Evolutionary conservation across 116 monocot genomes (phyloP), one percentile per base, ranked within the genome.

Genomic region (Zostera marina): DNA sequence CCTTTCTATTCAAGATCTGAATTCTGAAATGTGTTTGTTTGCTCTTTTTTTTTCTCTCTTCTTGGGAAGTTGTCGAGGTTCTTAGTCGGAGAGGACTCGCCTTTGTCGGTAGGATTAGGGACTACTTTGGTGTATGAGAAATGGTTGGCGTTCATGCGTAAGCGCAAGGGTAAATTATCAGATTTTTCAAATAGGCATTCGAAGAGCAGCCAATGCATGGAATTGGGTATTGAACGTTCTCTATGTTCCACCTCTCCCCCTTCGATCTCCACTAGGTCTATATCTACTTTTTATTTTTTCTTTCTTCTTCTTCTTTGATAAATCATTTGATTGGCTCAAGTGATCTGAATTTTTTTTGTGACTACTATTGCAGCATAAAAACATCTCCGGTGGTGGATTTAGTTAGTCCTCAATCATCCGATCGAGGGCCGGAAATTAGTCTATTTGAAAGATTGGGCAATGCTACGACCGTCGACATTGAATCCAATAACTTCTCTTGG

Each of bases 371-470:
- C 78, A 87, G 92, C 68, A 47, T 16, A 63, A 69, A 60, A 45
- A 64, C 17, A 65, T 49, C 49, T 17, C 22, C n/a, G 24, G 67
- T 66, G 22, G 48, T 11, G 59, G 56, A 68, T 63, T 46, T 70
- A 53, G 62, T 24, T 17, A 26, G 52, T 41, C 51, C 59, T 21
- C 2, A 51, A 21, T 25, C 54, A 41, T 66, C 60, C 9, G 61
- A 74, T 0, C 73, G 74, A 65, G 22, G 45, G 58, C 67, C 73
- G 47, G 85, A 85, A 56, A 54, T 56, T 20, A 80, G 76, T 63
- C 70, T 96, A 47, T 89, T 80, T 82, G 82, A 89, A 53, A 78
- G 85, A 63, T 80, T 96, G 42, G 82, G 82, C 53, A 85, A 73
- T 63, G 85, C 82, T 73, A 63, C 85, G 21, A 42, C 66, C 40